These are phyloP conservation scores for Fulvia fulva DNA, from an alignment of 2,329 filamentous ascomycete species.

Conservation along the genomic window DNA sequence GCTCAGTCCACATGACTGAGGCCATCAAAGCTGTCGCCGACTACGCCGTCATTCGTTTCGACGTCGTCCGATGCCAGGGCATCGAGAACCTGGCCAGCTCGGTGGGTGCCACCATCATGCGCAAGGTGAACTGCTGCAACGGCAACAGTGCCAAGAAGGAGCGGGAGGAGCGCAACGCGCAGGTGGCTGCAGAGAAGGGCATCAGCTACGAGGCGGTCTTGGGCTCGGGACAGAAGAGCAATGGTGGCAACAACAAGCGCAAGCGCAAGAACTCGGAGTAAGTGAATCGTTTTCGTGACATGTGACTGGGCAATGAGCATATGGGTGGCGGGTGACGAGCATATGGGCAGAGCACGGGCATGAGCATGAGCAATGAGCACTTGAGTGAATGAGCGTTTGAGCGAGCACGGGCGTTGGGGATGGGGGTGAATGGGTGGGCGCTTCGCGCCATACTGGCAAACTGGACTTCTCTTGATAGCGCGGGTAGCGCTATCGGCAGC, in stretches of 20 bases:
- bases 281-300: not conserved
- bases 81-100: not conserved
- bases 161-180: not conserved
- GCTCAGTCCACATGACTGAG: not conserved
- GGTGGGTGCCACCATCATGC: not conserved
- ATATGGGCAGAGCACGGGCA: not conserved
- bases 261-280: not conserved
- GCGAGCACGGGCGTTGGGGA: not conserved
- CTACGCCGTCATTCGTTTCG: slow-evolving; percentile 5
- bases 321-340: no score
- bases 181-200: not conserved
- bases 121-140: slow-evolving; percentile 1
- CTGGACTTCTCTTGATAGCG: not conserved
- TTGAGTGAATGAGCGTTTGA: not conserved
- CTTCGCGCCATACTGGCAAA: not conserved
- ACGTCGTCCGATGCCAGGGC: not conserved
- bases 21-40: not conserved
- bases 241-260: not conserved
- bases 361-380: not conserved
- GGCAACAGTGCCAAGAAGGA: slow-evolving; percentile 1
- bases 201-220: not conserved
- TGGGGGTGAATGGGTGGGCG: not conserved
- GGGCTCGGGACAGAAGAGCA: not conserved
- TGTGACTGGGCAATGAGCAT: not conserved
- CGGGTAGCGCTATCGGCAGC: not conserved